phyloP scores from a whole-genome alignment of 1,139 yeast species.

The Hansenula anomala region DNA sequence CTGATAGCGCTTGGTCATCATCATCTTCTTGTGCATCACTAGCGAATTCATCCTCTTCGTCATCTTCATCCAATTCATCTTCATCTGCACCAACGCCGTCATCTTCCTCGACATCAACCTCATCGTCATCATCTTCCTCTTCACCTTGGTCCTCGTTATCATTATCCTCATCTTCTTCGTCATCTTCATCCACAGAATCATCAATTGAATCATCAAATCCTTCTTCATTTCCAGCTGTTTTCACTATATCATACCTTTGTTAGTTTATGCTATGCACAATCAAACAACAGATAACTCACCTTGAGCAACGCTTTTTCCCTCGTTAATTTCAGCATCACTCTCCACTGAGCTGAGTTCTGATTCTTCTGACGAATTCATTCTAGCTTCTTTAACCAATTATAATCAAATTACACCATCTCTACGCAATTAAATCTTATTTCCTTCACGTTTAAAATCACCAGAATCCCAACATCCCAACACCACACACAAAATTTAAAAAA shows the following conservation, averaged over 20 bases:
- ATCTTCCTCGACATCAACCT: constrained; percentile 18
- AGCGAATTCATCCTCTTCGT: constrained; percentile 10
- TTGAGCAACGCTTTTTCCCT: background rate
- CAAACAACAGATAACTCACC: no score
- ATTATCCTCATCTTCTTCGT: constrained; percentile 16
- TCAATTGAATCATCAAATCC: constrained; percentile 1
- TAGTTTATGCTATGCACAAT: no score
- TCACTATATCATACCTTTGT: no score
- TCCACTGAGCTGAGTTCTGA: constrained; percentile 8
- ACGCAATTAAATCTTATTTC: background rate
- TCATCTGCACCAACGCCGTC: constrained; percentile 12
- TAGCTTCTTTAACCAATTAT: background rate
- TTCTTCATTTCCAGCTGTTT: constrained; percentile 6
- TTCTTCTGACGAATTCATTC: constrained; percentile 3
- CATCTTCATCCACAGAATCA: constrained; percentile 11
- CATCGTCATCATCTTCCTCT: constrained; percentile 12
- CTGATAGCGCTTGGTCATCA: constrained; percentile 12
- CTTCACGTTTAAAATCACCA: background rate
- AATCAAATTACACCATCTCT: background rate
- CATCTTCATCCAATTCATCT: constrained; percentile 12
- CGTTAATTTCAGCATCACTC: constrained; percentile 4
- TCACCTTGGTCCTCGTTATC: constrained; percentile 8
- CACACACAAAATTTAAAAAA: background rate
- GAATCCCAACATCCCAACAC: constrained; percentile 1
- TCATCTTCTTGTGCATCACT: constrained; percentile 14